A percentile compares a stretch with the other conserved stretches of the same genome.
phyloP scores from a whole-genome alignment of 495 filamentous ascomycete species.

The Clavariopsis aquatica region DNA sequence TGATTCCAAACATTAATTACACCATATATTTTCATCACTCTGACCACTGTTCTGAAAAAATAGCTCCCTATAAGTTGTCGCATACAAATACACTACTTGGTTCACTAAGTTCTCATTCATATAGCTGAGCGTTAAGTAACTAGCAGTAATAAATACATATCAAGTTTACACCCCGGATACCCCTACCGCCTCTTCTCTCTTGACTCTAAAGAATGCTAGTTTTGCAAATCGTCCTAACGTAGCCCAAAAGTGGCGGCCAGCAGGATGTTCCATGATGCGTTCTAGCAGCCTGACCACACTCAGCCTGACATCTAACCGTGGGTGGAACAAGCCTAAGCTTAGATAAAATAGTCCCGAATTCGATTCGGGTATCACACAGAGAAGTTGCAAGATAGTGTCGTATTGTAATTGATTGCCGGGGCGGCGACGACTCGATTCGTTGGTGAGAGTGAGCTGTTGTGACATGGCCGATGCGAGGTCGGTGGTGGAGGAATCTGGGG shows the following conservation, averaged over 20 bases:
- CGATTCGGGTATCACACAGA: conserved; percentile 80
- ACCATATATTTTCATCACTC: no score
- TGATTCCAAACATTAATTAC: no score
- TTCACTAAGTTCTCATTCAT: background rate
- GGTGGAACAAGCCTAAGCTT: conserved; percentile 91
- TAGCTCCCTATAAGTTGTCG: no score
- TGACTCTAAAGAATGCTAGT: conserved; percentile 56
- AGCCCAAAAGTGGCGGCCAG: conserved; percentile 90
- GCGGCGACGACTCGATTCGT: background rate
- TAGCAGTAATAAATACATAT: background rate
- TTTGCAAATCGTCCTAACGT: conserved; percentile 85
- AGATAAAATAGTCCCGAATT: conserved; percentile 91
- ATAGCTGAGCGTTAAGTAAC: background rate
- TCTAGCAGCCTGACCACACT: conserved; percentile 78
- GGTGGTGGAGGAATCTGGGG: conserved; percentile 18
- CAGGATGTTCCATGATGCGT: conserved; percentile 80
- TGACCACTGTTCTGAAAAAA: no score
- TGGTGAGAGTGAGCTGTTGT: conserved; percentile 5
- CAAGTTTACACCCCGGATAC: background rate
- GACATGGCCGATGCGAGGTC: conserved; percentile 14
- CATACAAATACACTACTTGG: background rate
- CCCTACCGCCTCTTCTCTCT: conserved; percentile 41
- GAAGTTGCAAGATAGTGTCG: conserved; percentile 84
- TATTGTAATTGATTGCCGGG: conserved; percentile 52
- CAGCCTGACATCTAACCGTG: conserved; percentile 72